Evolutionary conservation across 2,329 filamentous ascomycete species (phyloP), one percentile per base, ranked within the genome.

Genomic region (Diplodia mutila): DNA sequence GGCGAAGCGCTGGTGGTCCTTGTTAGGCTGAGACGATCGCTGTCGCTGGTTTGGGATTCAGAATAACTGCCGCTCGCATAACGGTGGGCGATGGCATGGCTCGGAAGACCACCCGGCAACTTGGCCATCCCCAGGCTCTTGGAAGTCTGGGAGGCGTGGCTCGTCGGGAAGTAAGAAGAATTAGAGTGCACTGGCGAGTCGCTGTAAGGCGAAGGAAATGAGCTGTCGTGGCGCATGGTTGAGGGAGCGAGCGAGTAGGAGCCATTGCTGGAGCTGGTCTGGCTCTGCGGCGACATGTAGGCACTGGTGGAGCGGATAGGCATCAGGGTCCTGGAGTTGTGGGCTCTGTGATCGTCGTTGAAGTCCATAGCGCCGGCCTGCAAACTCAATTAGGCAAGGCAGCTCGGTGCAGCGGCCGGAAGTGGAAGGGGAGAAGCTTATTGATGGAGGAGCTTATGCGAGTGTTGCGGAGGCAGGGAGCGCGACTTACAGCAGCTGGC

Each of bases 281-380:
- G 37, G 64, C 52, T 57, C 27, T 39, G 18, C 21, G 52, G 52
- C 51, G 64, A 49, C 64, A 66, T 49, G 32, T 66, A 66, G 52
- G 51, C 34, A 21, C 42, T 59, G 52, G 4, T 57, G 37, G 64
- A 66, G 39, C 64, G 52, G 37, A 59, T 59, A 51, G 64, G 64
- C 39, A 66, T 59, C 52, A 66, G 53, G 29, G 52, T 57, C 29
- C 64, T 42, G 51, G 64, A 55, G 53, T 55, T 48, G 39, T 39
- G 39, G 39, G 64, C 64, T 54, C 64, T 66, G 46, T 57, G 64
- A 59, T 66, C 53, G 64, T 59, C 53, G 64, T 57, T 42, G 39
- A 57, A 66, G 14, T 66, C 53, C 64, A 66, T 66, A 54, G 64
- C 53, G 53, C 27, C 64, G 64, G 64, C 32, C 64, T 66, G 64